Percentiles rank a stretch among this genome's conserved stretches.
phyloP scores from a whole-genome alignment of 2,329 filamentous ascomycete species.

The Aureobasidium pullulans region DNA sequence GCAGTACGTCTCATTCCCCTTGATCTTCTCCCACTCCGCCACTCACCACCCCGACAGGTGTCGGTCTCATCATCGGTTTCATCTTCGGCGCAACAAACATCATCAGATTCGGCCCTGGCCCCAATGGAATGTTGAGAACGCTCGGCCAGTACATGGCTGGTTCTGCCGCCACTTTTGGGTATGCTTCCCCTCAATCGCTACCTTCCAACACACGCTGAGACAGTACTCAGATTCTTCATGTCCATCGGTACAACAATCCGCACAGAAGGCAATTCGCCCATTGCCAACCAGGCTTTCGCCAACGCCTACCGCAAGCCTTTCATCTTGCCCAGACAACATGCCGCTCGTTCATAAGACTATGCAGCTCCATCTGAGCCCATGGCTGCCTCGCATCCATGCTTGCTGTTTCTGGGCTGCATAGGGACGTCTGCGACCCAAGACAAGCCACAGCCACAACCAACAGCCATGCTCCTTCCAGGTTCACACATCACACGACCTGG shows the following conservation, averaged over 20 bases:
- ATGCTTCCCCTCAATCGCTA: neutral
- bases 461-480: too few relatives aligned
- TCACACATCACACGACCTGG: too few relatives aligned
- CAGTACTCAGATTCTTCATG: slow-evolving; percentile 74
- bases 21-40: slow-evolving; percentile 7
- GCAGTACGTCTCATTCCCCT: slow-evolving; percentile 59
- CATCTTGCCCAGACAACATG: slow-evolving; percentile 48
- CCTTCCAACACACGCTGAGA: neutral
- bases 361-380: neutral
- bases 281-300: slow-evolving; percentile 67
- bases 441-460: too few relatives aligned
- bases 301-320: slow-evolving; percentile 66
- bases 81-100: slow-evolving; percentile 91
- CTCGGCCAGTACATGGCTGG: slow-evolving; percentile 95
- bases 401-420: too few relatives aligned
- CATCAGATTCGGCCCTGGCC: slow-evolving; percentile 86
- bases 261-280: slow-evolving; percentile 69
- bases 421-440: too few relatives aligned
- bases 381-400: too few relatives aligned
- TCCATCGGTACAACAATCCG: slow-evolving; percentile 95
- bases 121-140: slow-evolving; percentile 88
- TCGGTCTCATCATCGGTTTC: slow-evolving; percentile 94
- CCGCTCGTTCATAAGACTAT: slow-evolving; percentile 2
- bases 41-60: slow-evolving; percentile 52
- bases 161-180: slow-evolving; percentile 70